Base-by-base conservation (phyloP, 1,284 basidiomycete genomes). In the Grifola frondosa region DNA sequence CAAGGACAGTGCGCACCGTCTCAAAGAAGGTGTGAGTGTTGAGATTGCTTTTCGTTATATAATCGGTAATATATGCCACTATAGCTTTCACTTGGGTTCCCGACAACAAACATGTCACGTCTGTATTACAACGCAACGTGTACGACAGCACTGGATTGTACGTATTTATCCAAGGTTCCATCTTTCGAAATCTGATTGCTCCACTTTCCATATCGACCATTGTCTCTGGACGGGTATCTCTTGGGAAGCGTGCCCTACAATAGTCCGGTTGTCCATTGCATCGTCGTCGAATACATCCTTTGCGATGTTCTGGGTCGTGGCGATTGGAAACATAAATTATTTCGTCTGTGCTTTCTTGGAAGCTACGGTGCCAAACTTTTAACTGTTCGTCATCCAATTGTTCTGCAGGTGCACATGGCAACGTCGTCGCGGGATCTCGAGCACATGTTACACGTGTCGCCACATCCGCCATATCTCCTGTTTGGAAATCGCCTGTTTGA, bases 401-500 rank as follows among this genome's bases (percentile, higher is more conserved):
- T n/a, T n/a, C n/a, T n/a, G n/a, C n/a, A n/a, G 41, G 33, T 1
- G 33, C 34, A 4, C 6, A 2, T 3, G 22, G 20, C 3, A 20
- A 19, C 3, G 32, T 6, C 1, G 22, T 31, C 15, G 33, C 42
- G 16, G 34, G 34, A 21, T 41, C 40, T n/a, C n/a, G n/a, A n/a
- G n/a, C n/a, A n/a, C n/a, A n/a, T n/a, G n/a, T n/a, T n/a, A n/a
- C n/a, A n/a, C n/a, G n/a, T n/a, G n/a, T n/a, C n/a, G n/a, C n/a
- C n/a, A n/a, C n/a, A n/a, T n/a, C n/a, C n/a, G n/a, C n/a, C n/a
- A n/a, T n/a, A n/a, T n/a, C n/a, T n/a, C n/a, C n/a, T n/a, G 36
- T 32, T 0, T 22, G 11, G 33, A 51, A 51, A 5, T 53, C 46
- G 15, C 49, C 53, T 5, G 24, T 24, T 31, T 54, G 50, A 35